Evolutionary conservation across 208 protist species (phyloP), one percentile per base, ranked within the genome.

Genomic region (Zelonia costaricensis): DNA sequence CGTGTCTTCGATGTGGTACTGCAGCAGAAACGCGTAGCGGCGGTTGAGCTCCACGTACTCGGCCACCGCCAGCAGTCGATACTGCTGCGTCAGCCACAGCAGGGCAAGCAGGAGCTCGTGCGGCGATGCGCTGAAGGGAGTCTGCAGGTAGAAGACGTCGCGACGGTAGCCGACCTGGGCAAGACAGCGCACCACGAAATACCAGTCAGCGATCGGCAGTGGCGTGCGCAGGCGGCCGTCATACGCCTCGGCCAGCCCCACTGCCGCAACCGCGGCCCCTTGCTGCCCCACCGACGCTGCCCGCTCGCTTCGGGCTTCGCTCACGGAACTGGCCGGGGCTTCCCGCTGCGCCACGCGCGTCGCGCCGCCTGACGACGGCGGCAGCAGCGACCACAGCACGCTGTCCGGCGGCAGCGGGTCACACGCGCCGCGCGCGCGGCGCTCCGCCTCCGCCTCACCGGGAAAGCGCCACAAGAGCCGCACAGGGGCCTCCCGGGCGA

Each of bases 71-170:
- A 91, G 38, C 22, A 92, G 59, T 52, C 79, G 72, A 68, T 87
- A 92, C 51, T 76, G 59, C 58, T 77, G 71, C 25, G 88, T 90
- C 39, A 91, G 59, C 88, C 88, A 94, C 12, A 94, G 68, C n/a
- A 94, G 57, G 6, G 71, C 82, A 20, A 94, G 68, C 31, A 94
- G 25, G 20, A 94, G 65, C 66, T 94, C 88, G 22, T 80, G 30
- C 10, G 82, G 64, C 8, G 69, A 80, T 7, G 70, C 74, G 22
- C 62, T 48, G 1, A 62, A 61, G 0, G 81, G 82, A 2, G 82
- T 90, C 49, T 89, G 82, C n/a, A 73, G 38, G 57, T 88, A 91
- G 40, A 91, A 84, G 7, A 45, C 33, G 56, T 87, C 82, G 3
- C 88, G 81, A 7, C 27, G 67, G 56, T 94, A 94, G 20, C 84